These are phyloP conservation scores for Brassica incana DNA, from an alignment of 345 rosid species.

Conservation along the genomic window DNA sequence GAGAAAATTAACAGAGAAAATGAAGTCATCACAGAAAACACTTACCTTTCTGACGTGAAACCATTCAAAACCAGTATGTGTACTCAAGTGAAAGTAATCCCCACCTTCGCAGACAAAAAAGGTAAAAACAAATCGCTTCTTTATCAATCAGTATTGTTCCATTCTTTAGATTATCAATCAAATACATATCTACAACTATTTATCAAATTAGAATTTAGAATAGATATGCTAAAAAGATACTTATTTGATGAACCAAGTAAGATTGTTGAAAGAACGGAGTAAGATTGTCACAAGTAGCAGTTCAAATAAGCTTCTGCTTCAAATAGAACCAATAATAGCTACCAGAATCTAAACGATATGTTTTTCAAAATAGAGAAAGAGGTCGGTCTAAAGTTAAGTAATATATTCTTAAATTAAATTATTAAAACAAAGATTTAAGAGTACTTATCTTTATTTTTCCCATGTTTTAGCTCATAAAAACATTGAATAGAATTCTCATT, in stretches of 20 bases:
- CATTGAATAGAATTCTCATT: not conserved
- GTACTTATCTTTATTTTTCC: not conserved
- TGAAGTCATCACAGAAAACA: not conserved
- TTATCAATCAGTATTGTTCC: not conserved
- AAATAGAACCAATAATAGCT: not conserved
- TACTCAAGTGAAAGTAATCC: not conserved
- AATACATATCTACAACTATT: not conserved
- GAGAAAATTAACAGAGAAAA: not conserved
- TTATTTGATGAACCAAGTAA: not conserved
- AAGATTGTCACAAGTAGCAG: not conserved
- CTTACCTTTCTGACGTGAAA: not conserved
- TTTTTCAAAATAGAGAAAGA: not conserved
- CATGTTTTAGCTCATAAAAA: not conserved
- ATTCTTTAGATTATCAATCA: conserved; percentile 1
- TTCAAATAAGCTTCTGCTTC: not conserved
- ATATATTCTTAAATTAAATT: not conserved
- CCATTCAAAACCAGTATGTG: not conserved
- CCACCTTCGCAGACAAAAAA: not conserved
- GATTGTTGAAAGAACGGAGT: not conserved
- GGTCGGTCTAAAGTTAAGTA: not conserved
- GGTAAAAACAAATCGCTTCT: not conserved
- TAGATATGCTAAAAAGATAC: not conserved
- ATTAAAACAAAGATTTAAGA: not conserved
- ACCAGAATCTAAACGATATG: not conserved
- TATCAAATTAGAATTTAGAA: not conserved